A percentile compares a stretch with the other conserved stretches of the same genome.
Conservation (phyloP, 169 alveolate species). For the Plasmodium malariae region DNA sequence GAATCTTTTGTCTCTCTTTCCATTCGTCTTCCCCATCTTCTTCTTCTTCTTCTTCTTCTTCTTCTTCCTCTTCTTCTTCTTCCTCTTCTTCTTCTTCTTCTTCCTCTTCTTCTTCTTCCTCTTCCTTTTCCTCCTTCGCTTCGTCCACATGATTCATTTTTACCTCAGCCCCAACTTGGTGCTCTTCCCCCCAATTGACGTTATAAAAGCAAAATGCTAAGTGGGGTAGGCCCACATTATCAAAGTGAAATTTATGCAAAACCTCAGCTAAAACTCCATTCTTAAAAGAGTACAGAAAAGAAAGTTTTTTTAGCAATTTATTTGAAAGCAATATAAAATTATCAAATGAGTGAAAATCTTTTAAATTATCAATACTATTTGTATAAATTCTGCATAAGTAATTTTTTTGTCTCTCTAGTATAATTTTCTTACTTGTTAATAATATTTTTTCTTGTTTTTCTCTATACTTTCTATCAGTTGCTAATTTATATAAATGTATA, state of each 20-base stretch:
- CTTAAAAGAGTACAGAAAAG: constrained; percentile 55
- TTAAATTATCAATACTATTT: constrained; percentile 58
- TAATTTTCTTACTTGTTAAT: constrained; percentile 45
- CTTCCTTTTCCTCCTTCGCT: background rate
- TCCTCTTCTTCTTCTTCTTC: background rate
- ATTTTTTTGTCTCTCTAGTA: constrained; percentile 57
- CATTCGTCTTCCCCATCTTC: background rate
- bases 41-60: background rate
- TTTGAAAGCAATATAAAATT: constrained; percentile 67
- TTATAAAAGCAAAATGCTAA: constrained; percentile 63
- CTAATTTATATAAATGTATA: constrained; percentile 72
- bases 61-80: background rate
- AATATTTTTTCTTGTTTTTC: constrained; percentile 58
- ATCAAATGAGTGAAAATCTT: constrained; percentile 46
- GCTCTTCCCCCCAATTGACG: constrained; percentile 22
- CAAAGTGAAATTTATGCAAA: constrained; percentile 47
- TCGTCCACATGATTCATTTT: too few relatives aligned
- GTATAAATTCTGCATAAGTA: constrained; percentile 64
- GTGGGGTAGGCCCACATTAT: constrained; percentile 57
- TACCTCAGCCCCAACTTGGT: too few relatives aligned
- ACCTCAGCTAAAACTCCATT: constrained; percentile 70
- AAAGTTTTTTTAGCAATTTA: constrained; percentile 27
- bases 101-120: background rate
- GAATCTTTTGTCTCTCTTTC: background rate
- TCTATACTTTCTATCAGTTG: constrained; percentile 59